These are phyloP conservation scores for Sungouiella blattae DNA, from an alignment of 805 yeast genomes.

Conservation along the genomic window DNA sequence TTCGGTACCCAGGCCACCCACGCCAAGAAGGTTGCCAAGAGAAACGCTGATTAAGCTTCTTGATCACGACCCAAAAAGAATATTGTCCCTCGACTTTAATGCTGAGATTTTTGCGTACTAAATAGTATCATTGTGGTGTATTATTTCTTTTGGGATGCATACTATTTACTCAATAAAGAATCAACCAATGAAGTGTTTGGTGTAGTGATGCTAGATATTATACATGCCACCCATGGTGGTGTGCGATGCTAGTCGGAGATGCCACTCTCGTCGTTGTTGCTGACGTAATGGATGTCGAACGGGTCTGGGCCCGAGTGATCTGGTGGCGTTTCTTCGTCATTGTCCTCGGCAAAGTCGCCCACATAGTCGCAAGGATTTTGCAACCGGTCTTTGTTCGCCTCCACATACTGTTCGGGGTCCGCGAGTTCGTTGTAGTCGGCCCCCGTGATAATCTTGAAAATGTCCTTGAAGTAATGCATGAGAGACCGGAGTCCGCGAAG, in stretches of 20 bases:
- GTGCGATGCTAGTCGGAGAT: slow-evolving; percentile 10
- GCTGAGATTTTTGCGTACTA: slow-evolving; percentile 13
- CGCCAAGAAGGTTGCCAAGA: slow-evolving; percentile 88
- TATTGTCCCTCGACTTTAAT: slow-evolving; percentile 14
- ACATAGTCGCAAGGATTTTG: slow-evolving; percentile 9
- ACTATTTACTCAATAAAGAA: slow-evolving; percentile 20
- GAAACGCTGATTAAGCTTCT: slow-evolving; percentile 71
- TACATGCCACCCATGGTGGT: not conserved
- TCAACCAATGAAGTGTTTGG: slow-evolving; percentile 5
- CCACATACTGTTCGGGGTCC: slow-evolving; percentile 3
- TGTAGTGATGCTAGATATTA: not conserved
- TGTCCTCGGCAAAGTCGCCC: slow-evolving; percentile 10
- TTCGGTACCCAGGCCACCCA: slow-evolving; percentile 96
- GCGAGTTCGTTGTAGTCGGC: slow-evolving; percentile 18
- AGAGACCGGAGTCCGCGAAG: slow-evolving; percentile 77
- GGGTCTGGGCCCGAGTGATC: slow-evolving; percentile 9
- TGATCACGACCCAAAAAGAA: slow-evolving; percentile 17
- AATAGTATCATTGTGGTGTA: slow-evolving; percentile 17
- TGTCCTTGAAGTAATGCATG: slow-evolving; percentile 56
- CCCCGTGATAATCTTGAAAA: slow-evolving; percentile 55
- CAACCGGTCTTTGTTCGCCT: slow-evolving; percentile 1
- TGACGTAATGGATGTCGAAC: slow-evolving; percentile 9
- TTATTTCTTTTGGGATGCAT: slow-evolving; percentile 20
- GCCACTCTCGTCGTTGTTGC: slow-evolving; percentile 10
- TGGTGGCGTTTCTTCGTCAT: slow-evolving; percentile 1